Conservation (phyloP, 116 monocot genomes). For the Zostera marina region DNA sequence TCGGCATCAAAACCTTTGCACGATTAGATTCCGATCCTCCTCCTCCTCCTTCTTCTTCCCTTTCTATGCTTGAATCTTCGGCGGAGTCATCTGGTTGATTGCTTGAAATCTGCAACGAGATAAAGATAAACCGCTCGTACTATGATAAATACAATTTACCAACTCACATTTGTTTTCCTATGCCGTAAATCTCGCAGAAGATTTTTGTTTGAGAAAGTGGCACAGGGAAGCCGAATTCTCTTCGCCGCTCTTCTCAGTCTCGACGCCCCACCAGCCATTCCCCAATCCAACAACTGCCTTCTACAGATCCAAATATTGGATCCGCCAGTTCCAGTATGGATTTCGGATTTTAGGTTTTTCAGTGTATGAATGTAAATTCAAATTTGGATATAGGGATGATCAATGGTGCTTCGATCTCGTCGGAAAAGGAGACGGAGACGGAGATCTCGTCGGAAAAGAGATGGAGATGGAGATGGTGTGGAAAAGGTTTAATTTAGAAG, state of each 20-base stretch:
- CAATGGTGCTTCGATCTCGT: too few species aligned
- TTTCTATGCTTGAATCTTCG: slow-evolving; percentile 3
- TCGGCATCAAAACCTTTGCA: slow-evolving; percentile 3
- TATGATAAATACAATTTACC: neutral
- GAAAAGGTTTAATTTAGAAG: too few species aligned
- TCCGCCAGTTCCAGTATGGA: too few species aligned
- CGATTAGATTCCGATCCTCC: slow-evolving; percentile 3
- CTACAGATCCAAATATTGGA: too few species aligned
- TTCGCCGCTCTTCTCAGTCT: slow-evolving; percentile 17
- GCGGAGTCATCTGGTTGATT: neutral
- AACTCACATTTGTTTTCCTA: neutral
- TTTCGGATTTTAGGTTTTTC: too few species aligned
- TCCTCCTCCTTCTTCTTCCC: neutral
- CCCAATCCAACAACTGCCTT: neutral
- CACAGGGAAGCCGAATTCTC: slow-evolving; percentile 17
- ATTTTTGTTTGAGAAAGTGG: slow-evolving; percentile 10
- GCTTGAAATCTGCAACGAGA: slow-evolving; percentile 6
- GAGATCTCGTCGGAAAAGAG: too few species aligned
- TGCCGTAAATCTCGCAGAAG: neutral
- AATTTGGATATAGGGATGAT: too few species aligned
- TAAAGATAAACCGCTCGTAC: neutral
- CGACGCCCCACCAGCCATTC: slow-evolving; percentile 12
- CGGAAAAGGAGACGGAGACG: too few species aligned
- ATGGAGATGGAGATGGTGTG: too few species aligned
- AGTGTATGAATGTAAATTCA: too few species aligned